Evolutionary conservation across 1,139 yeast genomes (phyloP), one percentile per base, ranked within the genome.

Genomic region (Sporopachydermia cereana): DNA sequence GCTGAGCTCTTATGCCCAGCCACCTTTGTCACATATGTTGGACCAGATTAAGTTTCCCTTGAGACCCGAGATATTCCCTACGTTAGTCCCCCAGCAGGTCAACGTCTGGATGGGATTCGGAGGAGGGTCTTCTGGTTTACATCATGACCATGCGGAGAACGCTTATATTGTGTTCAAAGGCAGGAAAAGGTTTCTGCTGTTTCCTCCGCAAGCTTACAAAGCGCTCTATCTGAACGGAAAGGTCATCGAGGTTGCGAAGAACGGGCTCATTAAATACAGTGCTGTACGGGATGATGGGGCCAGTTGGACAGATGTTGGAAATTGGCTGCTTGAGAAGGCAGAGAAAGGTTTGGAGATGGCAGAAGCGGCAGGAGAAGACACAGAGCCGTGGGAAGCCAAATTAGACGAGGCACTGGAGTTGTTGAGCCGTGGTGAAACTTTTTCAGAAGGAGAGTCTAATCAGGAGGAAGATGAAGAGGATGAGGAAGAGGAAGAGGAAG

Each of bases 111-210:
- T 79, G 64, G 89, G 89, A 1, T 61, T 64, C 7, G 60, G 59
- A 1, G 83, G 82, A 1, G 67, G 78, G 0, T 79, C 86, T 0
- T 78, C 88, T 0, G 91, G 91, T 0, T 61, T 82, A n/a, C 91
- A 82, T 54, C 91, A 82, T 57, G 91, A 82, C 56, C 88, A 81
- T 59, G 84, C 89, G 1, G 88, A 81, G 56, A 82, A 82, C 54
- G 62, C 81, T 36, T 82, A 82, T 57, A 64, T 81, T 2, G 70
- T 82, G 1, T 57, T 77, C 1, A 62, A 69, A 24, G 91, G 89
- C 0, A 56, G 57, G n/a, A 82, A 82, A 54, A 57, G 86, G 49
- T 81, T 82, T 57, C 79, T 88, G 0, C 52, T 82, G 2, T 79
- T 69, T 54, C 66, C 80, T 5, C 89, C 91, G 1, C 63, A 64